Base-by-base conservation (phyloP, 208 protist genomes). In the Crithidia fasciculata region DNA sequence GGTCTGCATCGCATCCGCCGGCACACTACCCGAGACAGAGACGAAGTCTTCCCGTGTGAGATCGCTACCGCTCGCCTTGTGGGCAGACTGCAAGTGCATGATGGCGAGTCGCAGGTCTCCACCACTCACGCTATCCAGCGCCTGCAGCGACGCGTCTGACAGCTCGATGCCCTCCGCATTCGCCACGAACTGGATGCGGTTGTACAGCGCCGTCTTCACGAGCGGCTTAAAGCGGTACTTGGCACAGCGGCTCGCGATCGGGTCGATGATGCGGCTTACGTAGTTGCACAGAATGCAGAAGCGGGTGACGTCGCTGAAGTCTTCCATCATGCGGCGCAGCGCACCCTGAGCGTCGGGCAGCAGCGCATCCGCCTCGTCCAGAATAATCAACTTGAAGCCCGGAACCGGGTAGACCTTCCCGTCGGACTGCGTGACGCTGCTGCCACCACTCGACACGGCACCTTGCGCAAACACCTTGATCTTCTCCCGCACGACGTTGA, bases 241-340 rank as follows among this genome's bases (percentile, higher is more conserved):
- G 50, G 99, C 99, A 81, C 99, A 99, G 15, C 99, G 90, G 58
- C 99, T 99, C 16, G 98, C 86, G 37, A 99, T 95, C 5, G 99
- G 99, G 76, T 99, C 98, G 64, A 99, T 99, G 67, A 99, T 99
- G 41, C 92, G 93, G 45, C 84, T 97, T 0, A 99, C 93, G 82
- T 99, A 99, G 87, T 99, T 99, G 85, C 99, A 99, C 41, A 99
- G 90, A 61, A 99, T 93, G 84, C 99, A 99, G 81, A 99, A 99
- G 45, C 99, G 90, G 1, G 99, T 99, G 8, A 99, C 96, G 45
- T 94, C 95, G 41, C 97, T 97, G 66, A 99, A 98, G 55, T 97
- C 93, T 80, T 99, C 99, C 89, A 99, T 99, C 78, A 98, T 99
- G 40, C 99, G 88, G 43, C 99, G 90, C 37, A 99, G 88, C 8